Evolutionary conservation across 192 early-diverging fungal genomes (phyloP), one percentile per base, ranked within the genome.

Genomic region (Martensiomyces pterosporus): DNA sequence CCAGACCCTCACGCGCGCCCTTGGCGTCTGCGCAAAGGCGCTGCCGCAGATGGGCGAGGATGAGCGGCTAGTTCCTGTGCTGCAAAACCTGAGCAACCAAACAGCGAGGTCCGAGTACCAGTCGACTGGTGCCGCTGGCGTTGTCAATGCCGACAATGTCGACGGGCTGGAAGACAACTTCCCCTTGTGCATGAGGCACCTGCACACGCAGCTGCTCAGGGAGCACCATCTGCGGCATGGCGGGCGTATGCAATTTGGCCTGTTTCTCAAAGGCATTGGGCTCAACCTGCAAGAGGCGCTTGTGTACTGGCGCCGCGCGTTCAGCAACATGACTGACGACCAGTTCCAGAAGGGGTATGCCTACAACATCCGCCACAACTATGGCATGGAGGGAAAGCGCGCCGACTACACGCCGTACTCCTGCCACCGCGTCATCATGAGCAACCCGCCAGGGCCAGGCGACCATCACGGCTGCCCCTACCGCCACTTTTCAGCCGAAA

Each of bases 381-480:
- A 98, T 63, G 96, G 96, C 47, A 57, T 84, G 55, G 96, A 98
- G 62, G 96, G 96, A 36, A 87, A 84, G 34, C 84, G 96, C 10
- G 71, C 72, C 15, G 75, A 90, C 71, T 92, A 90, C 58, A 67
- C 68, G 24, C 82, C 90, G 13, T 92, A 84, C 49, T 85, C 84
- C 24, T 98, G 96, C 72, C 71, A 79, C 48, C 87, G 86, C 43
- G 89, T 98, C 70, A 97, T 98, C 57, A 86, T 69, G 45, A 57
- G 66, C 13, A 85, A 87, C 48, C 79, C 78, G 19, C 93, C 95
- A 2, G 82, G 82, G 12, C 70, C 88, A 6, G 84, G 85, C 10
- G 93, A 97, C 56, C 79, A 88, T 53, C 96, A 98, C 49, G 96
- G 96, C 6, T 98, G 96, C 64, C 96, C 96, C 35, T 98, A 93